These are phyloP conservation scores for Globisporangium emineosum DNA, from an alignment of 352 stramenopile genomes.

Conservation along the genomic window DNA sequence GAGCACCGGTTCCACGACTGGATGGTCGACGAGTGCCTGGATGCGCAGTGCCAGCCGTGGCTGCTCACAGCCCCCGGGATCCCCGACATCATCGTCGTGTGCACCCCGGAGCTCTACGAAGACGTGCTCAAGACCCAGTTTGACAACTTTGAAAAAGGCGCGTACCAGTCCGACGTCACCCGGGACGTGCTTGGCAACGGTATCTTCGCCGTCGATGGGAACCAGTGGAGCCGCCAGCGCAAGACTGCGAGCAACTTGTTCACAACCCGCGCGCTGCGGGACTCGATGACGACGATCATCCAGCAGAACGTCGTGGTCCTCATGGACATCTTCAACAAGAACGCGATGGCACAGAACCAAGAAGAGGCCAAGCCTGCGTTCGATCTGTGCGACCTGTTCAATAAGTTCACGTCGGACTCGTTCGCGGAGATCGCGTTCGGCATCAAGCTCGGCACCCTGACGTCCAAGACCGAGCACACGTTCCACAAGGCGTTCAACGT, in stretches of 20 bases:
- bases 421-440: constrained; percentile 76
- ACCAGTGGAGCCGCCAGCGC: constrained; percentile 60
- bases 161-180: constrained; percentile 19
- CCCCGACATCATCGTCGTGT: constrained; percentile 16
- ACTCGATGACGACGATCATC: constrained; percentile 35
- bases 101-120: constrained; percentile 28
- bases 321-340: constrained; percentile 21
- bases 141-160: constrained; percentile 60
- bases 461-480: constrained; percentile 29
- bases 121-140: constrained; percentile 60
- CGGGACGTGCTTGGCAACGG: constrained; percentile 54
- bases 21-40: constrained; percentile 10
- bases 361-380: constrained; percentile 10
- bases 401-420: constrained; percentile 60
- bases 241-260: constrained; percentile 87
- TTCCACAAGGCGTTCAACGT: constrained; percentile 59
- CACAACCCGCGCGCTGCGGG: constrained; percentile 34
- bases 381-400: constrained; percentile 40
- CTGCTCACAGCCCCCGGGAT: constrained; percentile 12
- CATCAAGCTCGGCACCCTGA: constrained; percentile 34
- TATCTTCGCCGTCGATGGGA: constrained; percentile 65
- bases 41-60: constrained; percentile 19
- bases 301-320: constrained; percentile 27
- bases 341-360: neutral
- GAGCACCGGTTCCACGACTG: constrained; percentile 20